Evolutionary conservation across 2,329 filamentous ascomycete species (phyloP).

Genomic region (Calycina marina): DNA sequence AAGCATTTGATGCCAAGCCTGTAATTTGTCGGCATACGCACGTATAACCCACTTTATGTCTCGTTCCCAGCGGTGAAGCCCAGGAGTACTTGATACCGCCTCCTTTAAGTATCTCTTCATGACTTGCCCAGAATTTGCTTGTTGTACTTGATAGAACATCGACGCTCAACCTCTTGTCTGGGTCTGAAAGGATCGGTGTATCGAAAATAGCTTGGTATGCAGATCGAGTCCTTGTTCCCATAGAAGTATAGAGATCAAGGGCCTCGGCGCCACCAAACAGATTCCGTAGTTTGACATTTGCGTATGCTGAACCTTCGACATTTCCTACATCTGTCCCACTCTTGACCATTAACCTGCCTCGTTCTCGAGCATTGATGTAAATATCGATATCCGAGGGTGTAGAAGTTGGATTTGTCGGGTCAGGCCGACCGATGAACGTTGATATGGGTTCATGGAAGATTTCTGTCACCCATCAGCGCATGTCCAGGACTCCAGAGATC

Average conservation of each 20-base stretch:
- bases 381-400: constrained; percentile 70
- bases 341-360: constrained; percentile 73
- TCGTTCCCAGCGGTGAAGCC: constrained; percentile 47
- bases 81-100: constrained; percentile 65
- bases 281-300: constrained; percentile 77
- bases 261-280: constrained; percentile 89
- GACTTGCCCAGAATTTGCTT: constrained; percentile 82
- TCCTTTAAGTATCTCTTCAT: constrained; percentile 78
- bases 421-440: constrained; percentile 67
- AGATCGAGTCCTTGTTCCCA: constrained; percentile 80
- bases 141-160: constrained; percentile 74
- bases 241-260: constrained; percentile 70
- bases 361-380: constrained; percentile 63
- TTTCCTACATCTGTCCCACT: constrained; percentile 92
- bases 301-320: constrained; percentile 84
- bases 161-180: constrained; percentile 63
- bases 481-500: not conserved
- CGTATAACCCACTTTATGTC: constrained; percentile 68
- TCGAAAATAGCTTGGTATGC: constrained; percentile 81
- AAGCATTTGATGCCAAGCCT: constrained; percentile 58
- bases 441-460: constrained; percentile 77
- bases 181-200: constrained; percentile 70
- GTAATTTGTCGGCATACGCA: constrained; percentile 83
- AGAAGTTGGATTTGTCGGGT: constrained; percentile 51
- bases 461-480: constrained; percentile 33